These are phyloP conservation scores for Cucurbita moschata DNA, from an alignment of 306 rosid species.

Conservation along the genomic window DNA sequence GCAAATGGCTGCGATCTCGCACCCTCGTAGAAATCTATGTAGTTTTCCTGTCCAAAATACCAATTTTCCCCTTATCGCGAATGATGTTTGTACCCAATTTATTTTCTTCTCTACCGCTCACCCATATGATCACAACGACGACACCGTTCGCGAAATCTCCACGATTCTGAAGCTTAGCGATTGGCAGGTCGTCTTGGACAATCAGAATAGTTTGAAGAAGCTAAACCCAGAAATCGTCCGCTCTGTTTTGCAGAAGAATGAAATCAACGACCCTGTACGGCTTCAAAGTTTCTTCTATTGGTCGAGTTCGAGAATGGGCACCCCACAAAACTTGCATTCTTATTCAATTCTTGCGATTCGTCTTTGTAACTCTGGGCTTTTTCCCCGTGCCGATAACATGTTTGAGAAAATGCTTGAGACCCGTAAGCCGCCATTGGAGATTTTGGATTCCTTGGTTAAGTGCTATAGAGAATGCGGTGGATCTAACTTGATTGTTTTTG, in stretches of 20 bases:
- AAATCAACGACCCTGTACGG: constrained; percentile 17
- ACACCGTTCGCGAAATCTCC: constrained; percentile 24
- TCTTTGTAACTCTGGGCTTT: constrained; percentile 25
- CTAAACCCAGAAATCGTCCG: constrained; percentile 30
- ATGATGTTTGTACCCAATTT: background rate
- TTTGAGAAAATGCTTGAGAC: constrained; percentile 22
- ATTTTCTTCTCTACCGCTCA: constrained; percentile 7
- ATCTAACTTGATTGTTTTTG: constrained; percentile 23
- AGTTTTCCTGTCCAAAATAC: background rate
- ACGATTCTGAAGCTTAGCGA: constrained; percentile 16
- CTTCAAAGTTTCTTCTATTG: constrained; percentile 35
- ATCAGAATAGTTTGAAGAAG: constrained; percentile 10
- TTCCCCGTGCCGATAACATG: constrained; percentile 15
- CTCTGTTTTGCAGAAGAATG: constrained; percentile 18
- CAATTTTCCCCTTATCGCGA: background rate
- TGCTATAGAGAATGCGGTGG: constrained; percentile 16
- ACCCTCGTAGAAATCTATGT: background rate
- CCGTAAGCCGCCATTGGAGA: constrained; percentile 17
- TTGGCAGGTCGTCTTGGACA: constrained; percentile 20
- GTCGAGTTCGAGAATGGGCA: constrained; percentile 28
- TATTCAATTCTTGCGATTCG: constrained; percentile 31
- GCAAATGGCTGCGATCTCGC: background rate
- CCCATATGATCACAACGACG: constrained; percentile 1
- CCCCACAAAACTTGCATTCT: constrained; percentile 16
- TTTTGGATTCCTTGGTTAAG: constrained; percentile 20